Evolutionary conservation across 805 yeast genomes (phyloP), one percentile per base, ranked within the genome.

Genomic region (Starmerella apicola): DNA sequence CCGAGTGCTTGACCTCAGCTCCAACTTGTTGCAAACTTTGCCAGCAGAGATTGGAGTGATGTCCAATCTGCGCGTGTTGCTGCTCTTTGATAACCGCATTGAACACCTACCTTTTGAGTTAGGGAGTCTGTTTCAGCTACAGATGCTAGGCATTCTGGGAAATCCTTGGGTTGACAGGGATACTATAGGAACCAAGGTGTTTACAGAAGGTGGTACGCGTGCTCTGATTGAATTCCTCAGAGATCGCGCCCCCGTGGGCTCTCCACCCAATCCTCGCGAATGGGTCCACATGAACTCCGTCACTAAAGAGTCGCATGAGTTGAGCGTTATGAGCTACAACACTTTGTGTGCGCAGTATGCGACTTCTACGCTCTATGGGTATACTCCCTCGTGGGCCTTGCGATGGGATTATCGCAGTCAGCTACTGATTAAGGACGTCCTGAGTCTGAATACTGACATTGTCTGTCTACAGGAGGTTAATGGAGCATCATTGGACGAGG

Each of bases 301-400:
- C 53, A 88, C 84, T 16, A 86, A 81, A 54, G 61, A 17, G 35
- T 5, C 10, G 5, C 32, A 34, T 20, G 55, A 71, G 4, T 85
- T 91, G 59, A 79, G 95, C 1, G 64, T 86, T 34, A 69, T 84
- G 71, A 76, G 85, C 28, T 88, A 85, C 65, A 91, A 91, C 63
- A 83, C 93, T 2, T 67, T 91, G 57, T 91, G 98, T 60, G 97
- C 88, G 58, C 91, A 81, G 58, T 88, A 88, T 63, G 96, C 97
- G 2, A 84, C 95, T 3, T 72, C 91, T 17, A 80, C 76, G 57
- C 70, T 88, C 79, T 91, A 83, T 61, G 88, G 81, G 53, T 88
- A 82, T 57, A 85, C 97, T 1, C 97, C 97, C 18, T 75, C 94
- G 2, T 91, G 98, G 97, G 99, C 97, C 2, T 70, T 91, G 46